Evolutionary conservation across 148 eudicot species (phyloP).

Genomic region (Diospyros kaki): DNA sequence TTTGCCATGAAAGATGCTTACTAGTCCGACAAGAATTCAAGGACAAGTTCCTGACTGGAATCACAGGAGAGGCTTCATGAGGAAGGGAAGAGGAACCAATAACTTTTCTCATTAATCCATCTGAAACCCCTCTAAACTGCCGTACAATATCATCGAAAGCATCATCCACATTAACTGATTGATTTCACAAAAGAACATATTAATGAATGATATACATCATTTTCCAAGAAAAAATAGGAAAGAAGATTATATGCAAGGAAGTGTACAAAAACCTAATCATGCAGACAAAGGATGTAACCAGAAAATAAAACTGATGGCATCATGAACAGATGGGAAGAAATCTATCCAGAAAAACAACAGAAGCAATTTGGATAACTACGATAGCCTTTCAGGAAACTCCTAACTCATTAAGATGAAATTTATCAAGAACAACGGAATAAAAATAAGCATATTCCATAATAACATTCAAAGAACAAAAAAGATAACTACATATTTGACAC

Average conservation of each 20-base stretch:
- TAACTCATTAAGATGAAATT: too few relatives aligned
- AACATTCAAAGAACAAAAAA: too few relatives aligned
- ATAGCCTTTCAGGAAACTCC: too few relatives aligned
- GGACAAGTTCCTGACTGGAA: conserved; percentile 45
- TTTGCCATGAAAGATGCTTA: conserved; percentile 39
- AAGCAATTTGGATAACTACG: too few relatives aligned
- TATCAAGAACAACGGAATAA: too few relatives aligned
- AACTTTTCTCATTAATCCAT: conserved; percentile 72
- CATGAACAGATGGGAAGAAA: background rate
- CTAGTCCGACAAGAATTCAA: conserved; percentile 49
- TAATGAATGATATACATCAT: conserved; percentile 1
- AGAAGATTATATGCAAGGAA: too few relatives aligned
- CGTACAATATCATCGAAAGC: conserved; percentile 96
- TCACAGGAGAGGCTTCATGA: conserved; percentile 32
- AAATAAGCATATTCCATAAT: too few relatives aligned
- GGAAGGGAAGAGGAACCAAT: conserved; percentile 54
- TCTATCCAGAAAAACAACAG: too few relatives aligned
- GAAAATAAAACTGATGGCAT: background rate
- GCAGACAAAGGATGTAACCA: background rate
- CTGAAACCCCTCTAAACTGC: conserved; percentile 96
- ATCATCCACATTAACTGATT: conserved; percentile 89
- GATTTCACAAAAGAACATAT: conserved; percentile 12
- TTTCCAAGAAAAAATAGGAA: background rate
- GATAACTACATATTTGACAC: too few relatives aligned
- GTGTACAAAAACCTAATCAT: background rate